phyloP scores from a whole-genome alignment of 208 protist species.

The Leishmania aethiopica region DNA sequence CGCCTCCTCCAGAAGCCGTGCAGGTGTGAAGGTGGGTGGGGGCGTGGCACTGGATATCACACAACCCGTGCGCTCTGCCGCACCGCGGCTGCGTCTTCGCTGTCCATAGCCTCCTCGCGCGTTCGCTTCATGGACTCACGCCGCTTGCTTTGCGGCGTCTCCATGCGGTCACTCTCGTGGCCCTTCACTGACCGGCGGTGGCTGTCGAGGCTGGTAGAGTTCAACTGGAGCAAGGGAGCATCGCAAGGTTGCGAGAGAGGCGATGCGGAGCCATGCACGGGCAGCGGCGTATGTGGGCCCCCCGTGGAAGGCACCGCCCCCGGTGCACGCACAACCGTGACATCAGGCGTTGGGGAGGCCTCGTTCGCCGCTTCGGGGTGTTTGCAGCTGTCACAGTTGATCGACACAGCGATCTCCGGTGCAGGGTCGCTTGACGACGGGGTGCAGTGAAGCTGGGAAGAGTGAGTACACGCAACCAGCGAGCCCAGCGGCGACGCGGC shows the following conservation, averaged over 20 bases:
- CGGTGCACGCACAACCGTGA: background rate
- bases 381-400: background rate
- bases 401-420: background rate
- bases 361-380: background rate
- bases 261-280: background rate
- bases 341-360: background rate
- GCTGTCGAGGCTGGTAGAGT: slow-evolving; percentile 1
- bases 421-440: slow-evolving; percentile 5
- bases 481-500: background rate
- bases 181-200: background rate
- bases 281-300: slow-evolving; percentile 9
- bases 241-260: background rate
- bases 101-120: slow-evolving; percentile 20
- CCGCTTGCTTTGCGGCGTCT: slow-evolving; percentile 4
- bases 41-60: background rate
- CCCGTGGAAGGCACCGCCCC: no score
- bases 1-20: background rate
- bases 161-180: background rate
- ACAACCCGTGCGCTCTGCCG: slow-evolving; percentile 5
- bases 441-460: slow-evolving; percentile 24
- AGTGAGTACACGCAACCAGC: background rate
- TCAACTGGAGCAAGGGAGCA: background rate
- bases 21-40: no score
- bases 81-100: background rate
- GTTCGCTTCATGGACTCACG: slow-evolving; percentile 32